Evolutionary conservation across 1,139 yeast species (phyloP), one percentile per base, ranked within the genome.

Genomic region (Meyerozyma smithsonii): DNA sequence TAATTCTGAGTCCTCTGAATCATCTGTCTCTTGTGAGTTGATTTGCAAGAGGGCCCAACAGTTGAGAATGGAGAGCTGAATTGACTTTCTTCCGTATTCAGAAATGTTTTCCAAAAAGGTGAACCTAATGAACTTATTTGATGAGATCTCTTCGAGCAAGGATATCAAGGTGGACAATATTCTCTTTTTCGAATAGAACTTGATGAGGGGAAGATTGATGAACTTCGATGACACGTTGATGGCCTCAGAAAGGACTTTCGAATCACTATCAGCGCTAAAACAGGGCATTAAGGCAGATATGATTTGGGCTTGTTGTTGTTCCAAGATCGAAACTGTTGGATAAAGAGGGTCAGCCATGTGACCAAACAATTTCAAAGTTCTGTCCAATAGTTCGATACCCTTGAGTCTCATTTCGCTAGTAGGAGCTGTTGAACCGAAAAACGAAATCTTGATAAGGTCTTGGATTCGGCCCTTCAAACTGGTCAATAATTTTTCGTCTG

Each of bases 301-400:
- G 14, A 92, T 85, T 52, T 89, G 97, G 0, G 97, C 97, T 54
- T 92, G 97, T 52, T 86, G 95, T 59, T 89, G 97, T 50, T 87
- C 96, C 42, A 92, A 66, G 10, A 89, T 70, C 0, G 94, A 79
- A 8, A 77, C 77, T 2, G 81, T 81, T 0, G 86, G 82, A 50
- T 82, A 84, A 35, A 84, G 74, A 0, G 94, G 89, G 56, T 88
- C 96, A 10, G 71, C 77, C 42, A 81, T 63, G 25, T 66, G 66
- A 11, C 88, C 87, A 56, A 70, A 71, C 8, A 69, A 49, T 8
- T 59, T 63, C 34, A 72, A 53, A 0, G 65, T 63, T 32, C 59
- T 59, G 44, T 69, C 70, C 28, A 92, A 66, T 18, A 90, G 64
- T 25, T 70, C 68, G 34, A 90, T 66, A 1, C 97, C 96, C 32